Base-by-base conservation (phyloP, 768 basidiomycete genomes). In the Lactarius deliciosus region DNA sequence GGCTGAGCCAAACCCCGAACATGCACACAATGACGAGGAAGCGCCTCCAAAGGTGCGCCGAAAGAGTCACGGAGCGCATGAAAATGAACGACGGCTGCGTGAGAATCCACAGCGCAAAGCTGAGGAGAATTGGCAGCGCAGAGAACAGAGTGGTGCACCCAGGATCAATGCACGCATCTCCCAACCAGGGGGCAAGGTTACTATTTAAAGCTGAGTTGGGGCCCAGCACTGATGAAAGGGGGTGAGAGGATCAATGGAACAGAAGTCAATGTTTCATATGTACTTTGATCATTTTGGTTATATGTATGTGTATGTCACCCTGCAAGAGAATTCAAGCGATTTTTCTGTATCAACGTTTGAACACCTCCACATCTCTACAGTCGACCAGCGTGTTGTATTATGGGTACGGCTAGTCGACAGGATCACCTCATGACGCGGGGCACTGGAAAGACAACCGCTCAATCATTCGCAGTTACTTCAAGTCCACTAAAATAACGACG, bases 181-280 rank as follows among this genome's bases (percentile, higher is more conserved):
- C 4, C 87, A 88, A 72, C 87, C 87, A 53, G 81, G 79, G 57
- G 84, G 83, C 34, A 86, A 78, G 68, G 73, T 60, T 18, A 66
- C 81, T 61, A 72, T 73, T 45, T 81, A 71, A 79, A 69, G 41
- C 25, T 16, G 47, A 20, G 64, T 56, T n/a, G 40, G 30, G 28
- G 32, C 36, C 34, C 32, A 22, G 58, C 7, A 4, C 22, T 22
- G 30, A 36, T 7, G n/a, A 30, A 61, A 50, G 22, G 22, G n/a
- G n/a, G 40, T 45, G 41, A 32, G 36, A 30, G 54, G 50, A n/a
- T 53, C 13, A 34, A 61, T 13, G 45, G 18, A 38, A 25, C 50
- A 22, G 60, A 50, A 50, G 60, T 53, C 45, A 1, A 40, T 56
- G 8, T 45, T 25, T 25, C 18, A 7, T 41, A 34, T 60, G 47